Evolutionary conservation across 169 alveolate genomes (phyloP).

Genomic region (Plasmodium sp.): DNA sequence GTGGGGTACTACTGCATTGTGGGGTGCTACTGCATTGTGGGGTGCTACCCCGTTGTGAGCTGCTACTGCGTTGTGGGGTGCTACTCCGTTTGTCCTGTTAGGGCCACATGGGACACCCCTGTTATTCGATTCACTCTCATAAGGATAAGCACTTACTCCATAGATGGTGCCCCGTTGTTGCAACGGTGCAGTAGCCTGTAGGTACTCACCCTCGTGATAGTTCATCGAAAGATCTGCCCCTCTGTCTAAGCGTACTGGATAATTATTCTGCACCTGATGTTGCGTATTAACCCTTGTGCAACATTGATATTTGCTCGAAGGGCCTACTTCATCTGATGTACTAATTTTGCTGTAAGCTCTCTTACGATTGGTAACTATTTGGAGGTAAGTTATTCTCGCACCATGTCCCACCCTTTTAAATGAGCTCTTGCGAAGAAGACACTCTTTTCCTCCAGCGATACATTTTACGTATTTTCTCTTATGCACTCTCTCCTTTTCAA

Average conservation of each 20-base stretch:
- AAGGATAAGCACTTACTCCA: not conserved
- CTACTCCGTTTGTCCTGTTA: not conserved
- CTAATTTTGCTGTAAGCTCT: not conserved
- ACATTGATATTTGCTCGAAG: not conserved
- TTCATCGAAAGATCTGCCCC: not conserved
- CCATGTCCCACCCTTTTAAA: not conserved
- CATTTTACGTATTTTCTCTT: not conserved
- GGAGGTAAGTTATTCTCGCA: not conserved
- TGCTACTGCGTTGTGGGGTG: not conserved
- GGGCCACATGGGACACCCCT: not conserved
- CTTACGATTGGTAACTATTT: not conserved
- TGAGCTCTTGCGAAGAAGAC: not conserved
- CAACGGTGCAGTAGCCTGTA: not conserved
- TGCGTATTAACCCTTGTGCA: not conserved
- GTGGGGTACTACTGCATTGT: not conserved
- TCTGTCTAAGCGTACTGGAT: not conserved
- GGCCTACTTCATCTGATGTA: not conserved
- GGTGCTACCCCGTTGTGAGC: not conserved
- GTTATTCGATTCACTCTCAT: not conserved
- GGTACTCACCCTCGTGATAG: not conserved
- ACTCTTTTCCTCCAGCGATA: not conserved
- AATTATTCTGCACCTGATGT: not conserved
- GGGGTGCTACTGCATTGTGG: not conserved
- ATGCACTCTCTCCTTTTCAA: not conserved
- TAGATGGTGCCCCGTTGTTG: not conserved